phyloP scores from a whole-genome alignment of 495 filamentous ascomycete genomes.

The Neurospora africana region DNA sequence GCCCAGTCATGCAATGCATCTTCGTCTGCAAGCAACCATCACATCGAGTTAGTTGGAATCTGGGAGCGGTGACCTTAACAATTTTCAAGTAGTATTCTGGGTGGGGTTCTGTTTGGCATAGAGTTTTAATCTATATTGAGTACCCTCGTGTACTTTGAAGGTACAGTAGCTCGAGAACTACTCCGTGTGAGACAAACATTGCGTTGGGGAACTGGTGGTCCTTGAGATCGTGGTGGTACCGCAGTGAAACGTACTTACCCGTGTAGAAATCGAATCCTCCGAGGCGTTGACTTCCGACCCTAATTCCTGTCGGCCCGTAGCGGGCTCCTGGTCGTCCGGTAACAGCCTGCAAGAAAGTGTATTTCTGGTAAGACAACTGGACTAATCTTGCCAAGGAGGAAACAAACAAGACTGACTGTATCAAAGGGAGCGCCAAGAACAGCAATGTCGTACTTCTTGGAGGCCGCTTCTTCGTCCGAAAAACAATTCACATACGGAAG shows the following conservation, averaged over 20 bases:
- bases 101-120: neutral
- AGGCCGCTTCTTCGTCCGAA: conserved; percentile 46
- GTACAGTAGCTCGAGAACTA: neutral
- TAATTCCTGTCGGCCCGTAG: conserved; percentile 72
- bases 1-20: conserved; percentile 5
- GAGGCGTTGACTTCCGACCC: conserved; percentile 47
- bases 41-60: neutral
- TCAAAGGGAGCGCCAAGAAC: conserved; percentile 58
- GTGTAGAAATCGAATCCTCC: conserved; percentile 24
- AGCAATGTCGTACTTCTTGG: conserved; percentile 62
- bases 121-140: neutral
- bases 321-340: conserved; percentile 58
- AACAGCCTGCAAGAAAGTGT: neutral
- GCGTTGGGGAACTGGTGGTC: neutral
- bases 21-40: neutral
- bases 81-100: neutral
- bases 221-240: neutral
- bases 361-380: neutral
- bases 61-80: neutral
- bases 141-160: neutral
- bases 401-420: conserved; percentile 20
- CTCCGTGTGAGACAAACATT: neutral
- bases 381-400: neutral
- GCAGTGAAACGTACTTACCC: conserved; percentile 9
- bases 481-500: conserved; percentile 72